phyloP scores from a whole-genome alignment of 1,139 yeast species.

The Pichia sp. region DNA sequence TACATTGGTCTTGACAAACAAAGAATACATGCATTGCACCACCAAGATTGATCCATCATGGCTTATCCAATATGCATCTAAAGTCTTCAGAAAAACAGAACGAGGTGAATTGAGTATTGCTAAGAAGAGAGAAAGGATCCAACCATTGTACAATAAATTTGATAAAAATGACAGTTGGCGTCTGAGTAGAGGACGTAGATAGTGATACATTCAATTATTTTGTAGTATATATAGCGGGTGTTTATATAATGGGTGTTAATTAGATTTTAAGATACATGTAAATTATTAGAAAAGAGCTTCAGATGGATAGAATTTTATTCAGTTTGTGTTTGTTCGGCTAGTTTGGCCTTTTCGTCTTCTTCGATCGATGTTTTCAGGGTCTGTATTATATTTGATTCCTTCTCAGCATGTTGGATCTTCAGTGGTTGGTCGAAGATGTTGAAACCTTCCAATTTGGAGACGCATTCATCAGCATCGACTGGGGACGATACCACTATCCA shows the following conservation, averaged over 20 bases:
- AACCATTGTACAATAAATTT: conserved; percentile 49
- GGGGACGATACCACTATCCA: conserved; percentile 56
- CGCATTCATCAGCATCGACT: conserved; percentile 53
- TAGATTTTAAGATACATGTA: not conserved
- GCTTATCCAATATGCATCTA: conserved; percentile 85
- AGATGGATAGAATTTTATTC: no score
- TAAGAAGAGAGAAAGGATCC: conserved; percentile 43
- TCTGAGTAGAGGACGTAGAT: conserved; percentile 32
- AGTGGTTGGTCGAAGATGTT: conserved; percentile 58
- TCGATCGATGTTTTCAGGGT: not conserved
- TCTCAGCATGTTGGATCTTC: conserved; percentile 38
- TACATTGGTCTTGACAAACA: conserved; percentile 74
- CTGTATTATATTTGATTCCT: conserved; percentile 12
- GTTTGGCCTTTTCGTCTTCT: not conserved
- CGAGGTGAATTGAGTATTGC: conserved; percentile 35
- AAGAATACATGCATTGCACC: conserved; percentile 90
- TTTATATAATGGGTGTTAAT: not conserved
- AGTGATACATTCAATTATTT: not conserved
- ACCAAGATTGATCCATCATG: conserved; percentile 82
- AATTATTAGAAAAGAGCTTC: conserved; percentile 4
- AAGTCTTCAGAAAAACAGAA: conserved; percentile 69
- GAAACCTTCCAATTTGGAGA: conserved; percentile 45
- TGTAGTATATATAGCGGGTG: not conserved
- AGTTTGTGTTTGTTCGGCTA: no score
- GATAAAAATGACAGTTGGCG: conserved; percentile 39